Evolutionary conservation across 169 alveolate species (phyloP).

Genomic region (Plasmodium adleri): DNA sequence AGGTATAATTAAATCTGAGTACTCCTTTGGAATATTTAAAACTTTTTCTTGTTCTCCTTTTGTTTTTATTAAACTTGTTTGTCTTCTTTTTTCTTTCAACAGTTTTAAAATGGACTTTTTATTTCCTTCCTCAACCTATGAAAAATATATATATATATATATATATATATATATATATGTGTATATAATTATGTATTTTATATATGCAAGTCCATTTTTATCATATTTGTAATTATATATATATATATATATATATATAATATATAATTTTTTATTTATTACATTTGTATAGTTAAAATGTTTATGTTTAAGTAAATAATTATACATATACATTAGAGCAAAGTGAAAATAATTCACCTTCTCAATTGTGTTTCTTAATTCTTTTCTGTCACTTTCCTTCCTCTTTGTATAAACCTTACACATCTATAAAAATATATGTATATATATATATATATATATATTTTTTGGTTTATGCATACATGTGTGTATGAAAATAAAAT

Average conservation of each 20-base stretch:
- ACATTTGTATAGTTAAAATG: slow-evolving; percentile 60
- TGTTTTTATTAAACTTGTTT: slow-evolving; percentile 31
- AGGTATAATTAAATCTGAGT: slow-evolving; percentile 39
- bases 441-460: neutral
- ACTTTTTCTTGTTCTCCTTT: slow-evolving; percentile 47
- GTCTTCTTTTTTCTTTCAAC: slow-evolving; percentile 35
- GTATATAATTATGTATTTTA: neutral
- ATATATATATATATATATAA: neutral
- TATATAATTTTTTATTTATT: slow-evolving; percentile 1
- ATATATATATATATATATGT: neutral
- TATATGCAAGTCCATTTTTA: too few relatives aligned
- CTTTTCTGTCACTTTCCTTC: slow-evolving; percentile 20
- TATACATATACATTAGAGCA: slow-evolving; percentile 31
- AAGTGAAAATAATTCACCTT: slow-evolving; percentile 52
- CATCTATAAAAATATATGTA: slow-evolving; percentile 3
- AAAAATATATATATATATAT: neutral
- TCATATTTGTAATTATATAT: too few relatives aligned
- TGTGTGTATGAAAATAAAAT: too few relatives aligned
- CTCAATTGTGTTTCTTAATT: slow-evolving; percentile 30
- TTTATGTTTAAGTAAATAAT: slow-evolving; percentile 38
- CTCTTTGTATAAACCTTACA: slow-evolving; percentile 55
- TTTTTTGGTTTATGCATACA: neutral
- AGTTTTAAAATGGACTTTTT: slow-evolving; percentile 17
- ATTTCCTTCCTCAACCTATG: slow-evolving; percentile 59
- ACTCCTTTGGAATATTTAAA: slow-evolving; percentile 61